Conservation (phyloP, 2,329 filamentous ascomycete species). For the Ciborinia camelliae region DNA sequence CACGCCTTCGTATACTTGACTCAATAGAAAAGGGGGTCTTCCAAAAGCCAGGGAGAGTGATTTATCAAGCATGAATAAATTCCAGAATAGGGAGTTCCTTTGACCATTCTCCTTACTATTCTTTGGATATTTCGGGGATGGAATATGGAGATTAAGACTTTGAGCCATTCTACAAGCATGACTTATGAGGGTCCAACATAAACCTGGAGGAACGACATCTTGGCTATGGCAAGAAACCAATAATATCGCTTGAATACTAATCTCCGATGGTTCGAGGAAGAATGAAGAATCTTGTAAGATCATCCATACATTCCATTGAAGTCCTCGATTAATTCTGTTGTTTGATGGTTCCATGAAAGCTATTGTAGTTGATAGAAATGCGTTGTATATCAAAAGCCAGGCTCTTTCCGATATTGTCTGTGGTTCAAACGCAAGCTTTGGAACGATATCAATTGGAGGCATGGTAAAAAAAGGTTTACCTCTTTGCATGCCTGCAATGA, state of each 20-base stretch:
- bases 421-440: slow-evolving; percentile 23
- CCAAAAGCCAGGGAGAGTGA: slow-evolving; percentile 23
- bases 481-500: slow-evolving; percentile 13
- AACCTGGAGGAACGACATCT: slow-evolving; percentile 22
- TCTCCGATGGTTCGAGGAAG: slow-evolving; percentile 21
- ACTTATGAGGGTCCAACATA: slow-evolving; percentile 23
- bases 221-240: slow-evolving; percentile 21
- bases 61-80: slow-evolving; percentile 24
- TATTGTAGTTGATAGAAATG: slow-evolving; percentile 17
- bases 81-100: slow-evolving; percentile 24
- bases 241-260: slow-evolving; percentile 23
- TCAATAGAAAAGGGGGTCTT: slow-evolving; percentile 18
- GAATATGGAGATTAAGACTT: slow-evolving; percentile 20
- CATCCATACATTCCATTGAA: slow-evolving; percentile 25
- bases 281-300: slow-evolving; percentile 23
- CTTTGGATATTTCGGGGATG: slow-evolving; percentile 2
- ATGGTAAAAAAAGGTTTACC: slow-evolving; percentile 20
- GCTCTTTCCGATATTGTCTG: slow-evolving; percentile 20
- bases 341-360: slow-evolving; percentile 16
- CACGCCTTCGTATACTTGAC: slow-evolving; percentile 21
- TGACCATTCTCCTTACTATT: slow-evolving; percentile 14
- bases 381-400: slow-evolving; percentile 24
- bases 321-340: slow-evolving; percentile 15
- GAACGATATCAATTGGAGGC: slow-evolving; percentile 18
- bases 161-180: slow-evolving; percentile 26